Evolutionary conservation across 371 early-diverging fungal species (phyloP).

Genomic region (Batkoa obscura): DNA sequence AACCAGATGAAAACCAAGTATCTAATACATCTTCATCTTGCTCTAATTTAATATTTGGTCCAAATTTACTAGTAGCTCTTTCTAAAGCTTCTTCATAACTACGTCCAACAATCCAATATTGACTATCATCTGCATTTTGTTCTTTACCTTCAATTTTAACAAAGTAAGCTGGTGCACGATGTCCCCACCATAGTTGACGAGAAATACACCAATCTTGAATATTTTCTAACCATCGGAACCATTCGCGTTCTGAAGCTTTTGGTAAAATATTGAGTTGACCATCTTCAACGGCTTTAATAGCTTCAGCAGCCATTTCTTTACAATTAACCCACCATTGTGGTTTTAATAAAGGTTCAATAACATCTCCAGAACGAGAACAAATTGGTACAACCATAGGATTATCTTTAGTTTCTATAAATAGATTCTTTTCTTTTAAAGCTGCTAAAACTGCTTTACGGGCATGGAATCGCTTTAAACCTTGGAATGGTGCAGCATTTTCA

Average conservation of each 20-base stretch:
- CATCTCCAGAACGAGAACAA: conserved; percentile 84
- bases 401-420: conserved; percentile 72
- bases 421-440: conserved; percentile 68
- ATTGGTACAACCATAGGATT: conserved; percentile 92
- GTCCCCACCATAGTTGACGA: conserved; percentile 99
- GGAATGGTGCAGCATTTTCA: conserved; percentile 68
- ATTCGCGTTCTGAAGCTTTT: conserved; percentile 75
- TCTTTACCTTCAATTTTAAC: conserved; percentile 53
- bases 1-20: conserved; percentile 99
- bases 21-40: conserved; percentile 98
- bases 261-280: conserved; percentile 85
- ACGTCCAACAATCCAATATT: conserved; percentile 81
- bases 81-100: conserved; percentile 56
- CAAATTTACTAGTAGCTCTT: conserved; percentile 55
- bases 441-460: conserved; percentile 78
- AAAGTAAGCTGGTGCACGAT: conserved; percentile 95
- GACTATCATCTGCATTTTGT: conserved; percentile 28
- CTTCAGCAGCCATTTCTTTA: conserved; percentile 74
- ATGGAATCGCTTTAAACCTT: conserved; percentile 91
- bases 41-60: conserved; percentile 31
- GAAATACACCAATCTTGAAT: conserved; percentile 98
- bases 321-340: conserved; percentile 99
- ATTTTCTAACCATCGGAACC: conserved; percentile 94
- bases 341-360: conserved; percentile 98
- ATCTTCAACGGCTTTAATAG: conserved; percentile 68